Base-by-base conservation (phyloP, 2,329 filamentous ascomycete genomes). In the Parafenestella ontariensis region DNA sequence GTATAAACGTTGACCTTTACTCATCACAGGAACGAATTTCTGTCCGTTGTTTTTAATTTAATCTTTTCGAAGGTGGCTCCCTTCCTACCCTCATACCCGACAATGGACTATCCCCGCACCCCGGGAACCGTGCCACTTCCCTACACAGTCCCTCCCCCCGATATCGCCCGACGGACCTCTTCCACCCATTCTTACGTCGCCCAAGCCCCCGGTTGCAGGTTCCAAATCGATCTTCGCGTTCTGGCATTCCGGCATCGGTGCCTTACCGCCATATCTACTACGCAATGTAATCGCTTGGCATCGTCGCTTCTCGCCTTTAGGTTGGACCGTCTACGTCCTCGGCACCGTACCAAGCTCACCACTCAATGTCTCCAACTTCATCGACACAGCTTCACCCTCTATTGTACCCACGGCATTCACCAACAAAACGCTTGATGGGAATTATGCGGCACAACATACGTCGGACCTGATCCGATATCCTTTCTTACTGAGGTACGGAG, bases 191-290 rank as follows among this genome's bases (percentile, higher is more conserved):
- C 57, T 67, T 5, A 56, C 49, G 1, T 24, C 45, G 6, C 62
- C 61, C 3, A 46, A 78, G 77, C 1, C 61, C 58, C 73, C 78
- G 18, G 67, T 81, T 24, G 65, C 71, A 0, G 66, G 71, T 26
- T 77, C 79, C 41, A 85, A 85, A 65, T 84, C 85, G 43, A 72
- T 86, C 23, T 87, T 83, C 78, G 83, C 85, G 64, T 86, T 84
- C 71, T 87, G 84, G 84, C 77, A 85, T 65, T 72, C 71, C 3
- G 83, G 83, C 24, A 82, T 79, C 61, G 39, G 59, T 3, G 71
- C 68, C 23, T 81, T 86, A 77, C 81, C 83, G 52, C 75, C 77
- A 0, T 85, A 85, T 65, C 76, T 79, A 4, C 72, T 81, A 52
- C 82, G 84, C 36, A 85, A 81, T 55, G 74, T 86, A 24, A 77